phyloP scores from a whole-genome alignment of 805 yeast species.

The Metschnikowia similis region DNA sequence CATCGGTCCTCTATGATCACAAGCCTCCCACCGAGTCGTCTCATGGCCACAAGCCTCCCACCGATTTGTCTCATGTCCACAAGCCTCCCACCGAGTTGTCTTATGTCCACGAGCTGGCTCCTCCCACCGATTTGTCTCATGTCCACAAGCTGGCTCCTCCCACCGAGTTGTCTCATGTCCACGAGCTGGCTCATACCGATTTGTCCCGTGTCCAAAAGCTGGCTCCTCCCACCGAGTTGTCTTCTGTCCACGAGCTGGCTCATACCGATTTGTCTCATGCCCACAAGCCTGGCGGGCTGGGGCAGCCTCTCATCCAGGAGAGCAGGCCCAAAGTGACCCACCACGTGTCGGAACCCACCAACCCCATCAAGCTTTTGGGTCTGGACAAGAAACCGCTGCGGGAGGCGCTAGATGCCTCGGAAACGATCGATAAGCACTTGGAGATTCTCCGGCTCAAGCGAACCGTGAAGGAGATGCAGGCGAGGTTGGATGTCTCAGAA shows the following conservation, averaged over 20 bases:
- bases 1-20: constrained; percentile 8
- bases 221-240: no score
- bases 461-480: constrained; percentile 17
- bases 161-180: no score
- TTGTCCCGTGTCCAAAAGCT: no score
- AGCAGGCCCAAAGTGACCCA: neutral
- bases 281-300: neutral
- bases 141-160: no score
- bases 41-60: neutral
- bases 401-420: constrained; percentile 28
- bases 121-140: no score
- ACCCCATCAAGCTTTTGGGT: constrained; percentile 26
- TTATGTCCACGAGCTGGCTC: neutral
- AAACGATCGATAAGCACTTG: constrained; percentile 38
- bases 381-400: constrained; percentile 4
- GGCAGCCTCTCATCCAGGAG: neutral
- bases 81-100: no score
- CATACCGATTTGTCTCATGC: no score
- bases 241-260: neutral
- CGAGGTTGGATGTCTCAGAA: neutral
- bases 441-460: constrained; percentile 37
- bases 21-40: neutral
- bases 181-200: neutral
- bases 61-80: no score
- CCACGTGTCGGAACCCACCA: constrained; percentile 4